Conservation (phyloP, 805 yeast species). For the Dipodascopsis uninucleata region DNA sequence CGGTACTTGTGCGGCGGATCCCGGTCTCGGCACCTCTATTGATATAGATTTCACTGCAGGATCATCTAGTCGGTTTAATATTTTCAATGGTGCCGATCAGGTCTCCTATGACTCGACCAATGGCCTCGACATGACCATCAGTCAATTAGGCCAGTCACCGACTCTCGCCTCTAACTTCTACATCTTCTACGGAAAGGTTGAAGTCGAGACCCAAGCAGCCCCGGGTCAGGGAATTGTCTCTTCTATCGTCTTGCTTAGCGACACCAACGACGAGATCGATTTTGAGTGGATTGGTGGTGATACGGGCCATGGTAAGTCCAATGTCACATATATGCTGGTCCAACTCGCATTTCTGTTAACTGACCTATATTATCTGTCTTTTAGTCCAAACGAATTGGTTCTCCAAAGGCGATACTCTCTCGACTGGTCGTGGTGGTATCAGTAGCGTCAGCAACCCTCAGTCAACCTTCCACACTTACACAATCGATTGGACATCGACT, state of each 20-base stretch:
- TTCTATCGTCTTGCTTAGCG: slow-evolving; percentile 74
- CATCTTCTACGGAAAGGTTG: slow-evolving; percentile 85
- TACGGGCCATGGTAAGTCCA: slow-evolving; percentile 62
- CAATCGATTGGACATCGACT: slow-evolving; percentile 78
- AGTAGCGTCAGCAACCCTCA: slow-evolving; percentile 59
- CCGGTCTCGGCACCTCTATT: slow-evolving; percentile 63
- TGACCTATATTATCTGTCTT: slow-evolving; percentile 39
- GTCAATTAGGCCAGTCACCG: slow-evolving; percentile 70
- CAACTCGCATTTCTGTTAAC: too few relatives aligned
- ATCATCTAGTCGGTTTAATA: slow-evolving; percentile 43
- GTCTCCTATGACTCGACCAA: slow-evolving; percentile 46
- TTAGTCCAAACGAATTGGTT: slow-evolving; percentile 46
- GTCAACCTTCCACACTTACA: slow-evolving; percentile 64
- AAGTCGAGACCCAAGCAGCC: slow-evolving; percentile 67
- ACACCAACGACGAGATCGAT: slow-evolving; percentile 87
- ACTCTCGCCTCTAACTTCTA: slow-evolving; percentile 72
- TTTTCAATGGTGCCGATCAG: slow-evolving; percentile 42
- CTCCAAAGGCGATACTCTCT: slow-evolving; percentile 71
- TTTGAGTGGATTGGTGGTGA: slow-evolving; percentile 86
- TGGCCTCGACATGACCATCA: slow-evolving; percentile 63
- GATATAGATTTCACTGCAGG: slow-evolving; percentile 49
- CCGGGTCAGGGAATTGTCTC: slow-evolving; percentile 76
- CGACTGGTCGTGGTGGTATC: slow-evolving; percentile 77
- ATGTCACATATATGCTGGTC: too few relatives aligned
- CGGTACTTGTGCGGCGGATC: slow-evolving; percentile 45